A percentile compares a stretch with the other conserved stretches of the same genome.
Evolutionary conservation across 2,329 filamentous ascomycete species (phyloP).

Genomic region (Sporothrix luriei): DNA sequence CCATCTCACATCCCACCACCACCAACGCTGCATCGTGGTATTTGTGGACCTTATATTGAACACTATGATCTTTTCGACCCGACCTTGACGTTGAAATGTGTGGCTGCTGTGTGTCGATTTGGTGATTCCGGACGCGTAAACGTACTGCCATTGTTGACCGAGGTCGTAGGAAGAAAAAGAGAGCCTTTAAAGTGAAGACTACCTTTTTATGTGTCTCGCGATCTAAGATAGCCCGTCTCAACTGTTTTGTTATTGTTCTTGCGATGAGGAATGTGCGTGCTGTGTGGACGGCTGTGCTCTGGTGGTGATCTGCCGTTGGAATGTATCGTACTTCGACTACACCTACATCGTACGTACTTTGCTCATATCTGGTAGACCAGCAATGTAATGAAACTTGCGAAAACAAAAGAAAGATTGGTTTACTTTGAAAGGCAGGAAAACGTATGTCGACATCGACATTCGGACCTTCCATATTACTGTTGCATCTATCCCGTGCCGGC

Average conservation of each 20-base stretch:
- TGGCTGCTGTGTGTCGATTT: not conserved
- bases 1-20: slow-evolving; percentile 19
- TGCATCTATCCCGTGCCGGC: not conserved
- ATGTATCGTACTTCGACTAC: too few species aligned
- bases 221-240: not conserved
- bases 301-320: slow-evolving; percentile 7
- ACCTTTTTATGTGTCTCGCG: not conserved
- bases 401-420: not conserved
- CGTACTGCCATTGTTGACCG: not conserved
- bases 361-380: too few species aligned
- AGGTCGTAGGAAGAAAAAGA: not conserved
- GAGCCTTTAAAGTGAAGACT: not conserved
- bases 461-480: not conserved
- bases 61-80: not conserved
- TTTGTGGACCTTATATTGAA: not conserved
- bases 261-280: not conserved
- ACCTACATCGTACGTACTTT: too few species aligned
- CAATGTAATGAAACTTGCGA: not conserved
- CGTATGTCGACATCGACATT: not conserved
- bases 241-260: slow-evolving; percentile 3
- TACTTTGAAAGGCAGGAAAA: not conserved
- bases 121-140: not conserved
- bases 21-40: slow-evolving; percentile 18
- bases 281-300: not conserved
- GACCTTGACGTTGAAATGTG: not conserved